A percentile compares a stretch with the other conserved stretches of the same genome.
phyloP scores from a whole-genome alignment of 2,329 filamentous ascomycete species.

The Fusarium cicatricum region DNA sequence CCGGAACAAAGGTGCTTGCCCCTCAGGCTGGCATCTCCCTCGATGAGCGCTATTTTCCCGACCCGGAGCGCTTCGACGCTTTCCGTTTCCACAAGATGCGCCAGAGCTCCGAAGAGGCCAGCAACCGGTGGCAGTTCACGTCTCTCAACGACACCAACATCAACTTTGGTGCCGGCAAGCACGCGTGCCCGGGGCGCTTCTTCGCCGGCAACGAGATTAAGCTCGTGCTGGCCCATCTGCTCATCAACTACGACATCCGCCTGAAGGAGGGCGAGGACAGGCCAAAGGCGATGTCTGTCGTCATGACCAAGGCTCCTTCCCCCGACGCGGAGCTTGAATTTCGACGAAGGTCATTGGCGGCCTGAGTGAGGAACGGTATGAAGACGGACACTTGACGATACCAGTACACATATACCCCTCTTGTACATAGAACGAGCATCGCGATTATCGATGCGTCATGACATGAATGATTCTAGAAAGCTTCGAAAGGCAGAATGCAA shows the following conservation, averaged over 20 bases:
- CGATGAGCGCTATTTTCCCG: conserved; percentile 51
- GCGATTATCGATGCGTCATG: background rate
- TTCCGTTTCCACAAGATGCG: conserved; percentile 59
- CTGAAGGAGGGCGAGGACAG: conserved; percentile 50
- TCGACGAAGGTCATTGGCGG: conserved; percentile 43
- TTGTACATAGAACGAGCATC: conserved; percentile 24
- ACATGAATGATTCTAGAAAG: background rate
- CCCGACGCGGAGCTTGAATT: conserved; percentile 53
- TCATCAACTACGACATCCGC: conserved; percentile 55
- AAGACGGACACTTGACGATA: conserved; percentile 9
- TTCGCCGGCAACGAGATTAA: conserved; percentile 58
- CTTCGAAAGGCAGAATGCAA: background rate
- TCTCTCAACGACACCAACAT: conserved; percentile 53
- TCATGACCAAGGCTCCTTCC: conserved; percentile 53
- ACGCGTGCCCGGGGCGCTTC: conserved; percentile 59
- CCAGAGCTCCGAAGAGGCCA: conserved; percentile 48
- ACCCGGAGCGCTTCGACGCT: conserved; percentile 56
- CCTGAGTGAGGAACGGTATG: conserved; percentile 17
- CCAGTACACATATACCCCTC: conserved; percentile 32
- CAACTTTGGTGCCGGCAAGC: conserved; percentile 58
- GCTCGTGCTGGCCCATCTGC: conserved; percentile 51
- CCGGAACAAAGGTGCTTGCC: conserved; percentile 53
- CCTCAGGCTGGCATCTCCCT: conserved; percentile 53
- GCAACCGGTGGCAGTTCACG: conserved; percentile 54
- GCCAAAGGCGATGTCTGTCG: conserved; percentile 49